Evolutionary conservation across 306 rosid species (phyloP).

Genomic region (Vigna hirtella): DNA sequence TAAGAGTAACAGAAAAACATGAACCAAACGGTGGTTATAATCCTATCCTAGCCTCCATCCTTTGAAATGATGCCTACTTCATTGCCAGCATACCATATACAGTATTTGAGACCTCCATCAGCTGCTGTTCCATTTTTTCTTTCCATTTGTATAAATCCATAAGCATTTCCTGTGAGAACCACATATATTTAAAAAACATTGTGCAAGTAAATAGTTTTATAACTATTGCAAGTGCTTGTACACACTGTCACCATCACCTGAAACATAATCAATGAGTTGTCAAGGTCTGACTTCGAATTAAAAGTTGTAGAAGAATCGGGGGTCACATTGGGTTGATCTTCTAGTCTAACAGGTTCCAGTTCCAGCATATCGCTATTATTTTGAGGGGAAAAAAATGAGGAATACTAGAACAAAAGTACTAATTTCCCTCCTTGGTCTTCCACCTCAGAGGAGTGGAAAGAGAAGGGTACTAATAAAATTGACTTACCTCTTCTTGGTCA

Average conservation of each 20-base stretch:
- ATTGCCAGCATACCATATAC: slow-evolving; percentile 64
- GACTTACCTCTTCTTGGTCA: slow-evolving; percentile 61
- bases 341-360: slow-evolving; percentile 52
- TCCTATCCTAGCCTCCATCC: slow-evolving; percentile 53
- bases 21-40: slow-evolving; percentile 38
- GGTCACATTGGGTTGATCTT: slow-evolving; percentile 69
- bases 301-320: slow-evolving; percentile 79
- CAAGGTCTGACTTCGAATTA: slow-evolving; percentile 67
- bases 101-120: slow-evolving; percentile 65
- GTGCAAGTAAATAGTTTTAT: background rate
- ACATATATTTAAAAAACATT: slow-evolving; percentile 25
- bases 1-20: slow-evolving; percentile 42
- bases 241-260: slow-evolving; percentile 61
- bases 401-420: background rate
- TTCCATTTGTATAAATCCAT: slow-evolving; percentile 81
- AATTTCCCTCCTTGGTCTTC: background rate
- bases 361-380: slow-evolving; percentile 55
- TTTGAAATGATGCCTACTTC: slow-evolving; percentile 43
- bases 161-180: slow-evolving; percentile 68
- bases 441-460: background rate
- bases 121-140: slow-evolving; percentile 76
- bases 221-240: background rate
- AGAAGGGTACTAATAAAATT: background rate
- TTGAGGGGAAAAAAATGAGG: slow-evolving; percentile 44
- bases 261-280: slow-evolving; percentile 62